These are phyloP conservation scores for Pinus albicaulis DNA, from an alignment of 75 land plant genomes.

Conservation along the genomic window DNA sequence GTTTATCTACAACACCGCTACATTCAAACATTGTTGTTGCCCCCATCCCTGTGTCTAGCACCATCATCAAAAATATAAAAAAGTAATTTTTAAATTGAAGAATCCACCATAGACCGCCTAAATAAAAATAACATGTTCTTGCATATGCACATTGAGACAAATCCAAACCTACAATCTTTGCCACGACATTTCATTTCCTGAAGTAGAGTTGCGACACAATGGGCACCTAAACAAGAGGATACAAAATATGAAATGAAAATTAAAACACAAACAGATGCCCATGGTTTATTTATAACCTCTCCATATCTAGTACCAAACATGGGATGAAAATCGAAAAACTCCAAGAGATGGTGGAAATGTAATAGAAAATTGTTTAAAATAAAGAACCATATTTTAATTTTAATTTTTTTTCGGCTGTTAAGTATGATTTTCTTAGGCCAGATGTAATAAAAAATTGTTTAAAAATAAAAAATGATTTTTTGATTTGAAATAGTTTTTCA, in stretches of 20 bases:
- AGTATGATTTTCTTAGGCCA: no score
- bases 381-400: no score
- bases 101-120: neutral
- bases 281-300: no score
- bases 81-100: neutral
- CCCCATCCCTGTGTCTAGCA: constrained; percentile 85
- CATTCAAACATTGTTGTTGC: constrained; percentile 89
- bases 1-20: constrained; percentile 56
- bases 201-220: constrained; percentile 76
- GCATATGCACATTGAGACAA: constrained; percentile 95
- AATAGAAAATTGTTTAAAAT: no score
- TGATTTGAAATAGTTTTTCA: no score
- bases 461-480: no score
- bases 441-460: no score
- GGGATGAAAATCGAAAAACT: no score
- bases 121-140: neutral
- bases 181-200: constrained; percentile 92
- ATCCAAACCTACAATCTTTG: constrained; percentile 81
- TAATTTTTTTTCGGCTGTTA: no score
- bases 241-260: neutral
- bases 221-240: constrained; percentile 53
- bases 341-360: no score
- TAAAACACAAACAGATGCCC: no score
- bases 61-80: neutral
- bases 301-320: no score